Evolutionary conservation across 2,329 filamentous ascomycete species (phyloP).

Genomic region (Penicillium sp.): DNA sequence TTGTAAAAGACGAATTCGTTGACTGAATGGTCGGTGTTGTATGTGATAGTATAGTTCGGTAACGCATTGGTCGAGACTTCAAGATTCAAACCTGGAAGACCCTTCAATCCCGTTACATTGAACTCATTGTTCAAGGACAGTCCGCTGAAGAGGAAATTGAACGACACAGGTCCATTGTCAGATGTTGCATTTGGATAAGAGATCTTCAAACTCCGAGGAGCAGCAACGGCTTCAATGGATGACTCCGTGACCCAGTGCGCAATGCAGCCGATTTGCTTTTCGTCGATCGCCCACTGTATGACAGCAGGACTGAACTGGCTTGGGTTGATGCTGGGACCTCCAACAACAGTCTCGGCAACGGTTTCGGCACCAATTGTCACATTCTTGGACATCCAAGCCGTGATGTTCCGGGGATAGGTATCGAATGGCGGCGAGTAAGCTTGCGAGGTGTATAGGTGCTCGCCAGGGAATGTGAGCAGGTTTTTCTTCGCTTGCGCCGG

Average conservation of each 20-base stretch:
- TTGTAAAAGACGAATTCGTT: constrained; percentile 22
- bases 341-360: constrained; percentile 57
- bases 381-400: constrained; percentile 57
- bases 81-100: constrained; percentile 12
- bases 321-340: constrained; percentile 55
- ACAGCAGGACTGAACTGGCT: constrained; percentile 61
- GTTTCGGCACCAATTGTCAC: constrained; percentile 63
- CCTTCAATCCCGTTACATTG: constrained; percentile 19
- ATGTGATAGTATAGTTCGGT: constrained; percentile 13
- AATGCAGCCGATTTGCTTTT: constrained; percentile 23
- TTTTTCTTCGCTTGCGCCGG: constrained; percentile 52
- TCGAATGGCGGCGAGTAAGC: constrained; percentile 63
- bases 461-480: constrained; percentile 53
- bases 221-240: constrained; percentile 45
- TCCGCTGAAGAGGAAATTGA: constrained; percentile 19
- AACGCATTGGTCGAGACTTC: constrained; percentile 14
- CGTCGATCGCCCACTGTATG: constrained; percentile 57
- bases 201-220: constrained; percentile 48
- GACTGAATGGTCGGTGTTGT: constrained; percentile 16
- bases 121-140: constrained; percentile 50
- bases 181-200: constrained; percentile 54
- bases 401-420: constrained; percentile 58
- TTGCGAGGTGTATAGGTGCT: constrained; percentile 55
- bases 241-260: constrained; percentile 44
- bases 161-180: constrained; percentile 4